Evolutionary conservation across 163 green algal genomes (phyloP), one percentile per base, ranked within the genome.

Genomic region (Scenedesmus sp.): DNA sequence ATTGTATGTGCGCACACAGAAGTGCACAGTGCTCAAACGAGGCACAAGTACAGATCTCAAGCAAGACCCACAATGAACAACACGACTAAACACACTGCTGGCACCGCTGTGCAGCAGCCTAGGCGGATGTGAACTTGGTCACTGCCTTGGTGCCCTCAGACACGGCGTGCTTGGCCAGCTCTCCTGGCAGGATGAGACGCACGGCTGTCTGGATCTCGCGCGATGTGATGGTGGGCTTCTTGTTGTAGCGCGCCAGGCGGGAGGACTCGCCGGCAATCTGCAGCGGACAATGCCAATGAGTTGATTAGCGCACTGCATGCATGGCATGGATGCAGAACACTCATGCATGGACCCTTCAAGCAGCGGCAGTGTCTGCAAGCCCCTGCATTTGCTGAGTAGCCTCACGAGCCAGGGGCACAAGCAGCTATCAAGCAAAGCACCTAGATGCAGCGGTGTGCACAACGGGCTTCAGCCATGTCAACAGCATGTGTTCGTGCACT

Each of bases 61-160:
- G 46, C 56, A 30, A 40, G 65, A 3, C 30, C 9, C 30, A 76
- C 65, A 83, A 12, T n/a, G 9, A 42, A 33, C 12, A 33, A 76
- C 73, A 49, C 35, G 6, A n/a, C 73, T n/a, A 53, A 2, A 12
- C 72, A 81, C 33, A 49, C n/a, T 24, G 22, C 9, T 46, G 33
- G n/a, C 35, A 49, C 37, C 30, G 13, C 73, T 51, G 73, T 20
- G 35, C 72, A 49, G 72, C 73, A 83, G 37, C 83, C 91, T 95
- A 98, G 46, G 94, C 95, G n/a, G 95, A 96, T 76, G 97, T 99
- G 95, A 98, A 99, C 95, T 99, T 99, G 92, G 97, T 99, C 40
- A 99, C 97, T 73, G 97, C 96, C 96, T 99, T 99, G 93, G 97
- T 99, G 94, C 97, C 97, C 94, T 98, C 97, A n/a, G 95, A 98